Percentiles rank a stretch among this genome's conserved stretches.
phyloP scores from a whole-genome alignment of 192 early-diverging fungal genomes.

The Backusella australiensis region DNA sequence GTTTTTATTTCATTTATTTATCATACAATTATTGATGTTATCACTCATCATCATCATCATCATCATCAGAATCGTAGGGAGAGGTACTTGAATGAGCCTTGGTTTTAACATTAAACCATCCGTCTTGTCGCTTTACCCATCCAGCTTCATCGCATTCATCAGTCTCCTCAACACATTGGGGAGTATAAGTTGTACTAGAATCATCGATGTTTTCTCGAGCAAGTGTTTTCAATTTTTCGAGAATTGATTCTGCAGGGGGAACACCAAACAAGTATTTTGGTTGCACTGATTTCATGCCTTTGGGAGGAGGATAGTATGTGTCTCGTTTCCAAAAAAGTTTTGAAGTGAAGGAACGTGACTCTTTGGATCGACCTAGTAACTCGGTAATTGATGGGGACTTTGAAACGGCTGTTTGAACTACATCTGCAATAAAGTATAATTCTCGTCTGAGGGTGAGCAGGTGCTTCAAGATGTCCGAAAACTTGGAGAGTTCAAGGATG shows the following conservation, averaged over 20 bases:
- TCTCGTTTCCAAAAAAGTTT: neutral
- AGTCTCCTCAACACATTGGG: neutral
- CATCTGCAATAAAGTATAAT: neutral
- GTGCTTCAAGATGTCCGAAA: neutral
- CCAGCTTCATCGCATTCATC: neutral
- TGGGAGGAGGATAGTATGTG: neutral
- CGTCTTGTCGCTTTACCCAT: neutral
- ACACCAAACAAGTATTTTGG: neutral
- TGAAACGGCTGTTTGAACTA: neutral
- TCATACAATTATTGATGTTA: too few species aligned
- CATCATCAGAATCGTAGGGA: neutral
- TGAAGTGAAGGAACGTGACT: neutral
- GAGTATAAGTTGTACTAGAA: neutral
- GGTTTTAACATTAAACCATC: neutral
- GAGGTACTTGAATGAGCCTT: neutral
- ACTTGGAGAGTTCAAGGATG: neutral
- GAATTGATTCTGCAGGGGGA: neutral
- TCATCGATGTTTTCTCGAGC: neutral
- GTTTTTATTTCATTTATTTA: too few species aligned
- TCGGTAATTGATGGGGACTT: neutral
- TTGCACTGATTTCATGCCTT: neutral
- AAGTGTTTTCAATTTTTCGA: neutral
- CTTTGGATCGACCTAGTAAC: neutral
- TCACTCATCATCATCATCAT: neutral
- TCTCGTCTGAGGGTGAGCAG: neutral